Evolutionary conservation across 768 basidiomycete species (phyloP), one percentile per base, ranked within the genome.

Genomic region (Infundibulicybe gibba): DNA sequence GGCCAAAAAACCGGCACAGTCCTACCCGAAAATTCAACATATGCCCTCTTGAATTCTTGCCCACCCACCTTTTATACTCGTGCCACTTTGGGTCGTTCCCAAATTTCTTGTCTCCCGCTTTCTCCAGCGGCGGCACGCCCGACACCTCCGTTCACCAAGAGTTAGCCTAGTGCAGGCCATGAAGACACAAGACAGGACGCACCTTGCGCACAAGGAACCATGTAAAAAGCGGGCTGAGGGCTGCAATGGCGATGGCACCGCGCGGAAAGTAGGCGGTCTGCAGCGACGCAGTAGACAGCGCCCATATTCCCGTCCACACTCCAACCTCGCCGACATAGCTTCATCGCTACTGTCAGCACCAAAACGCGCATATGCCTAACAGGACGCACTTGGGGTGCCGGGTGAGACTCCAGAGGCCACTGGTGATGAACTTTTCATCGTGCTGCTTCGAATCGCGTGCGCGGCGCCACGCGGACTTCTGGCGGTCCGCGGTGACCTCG

Each of bases 281-380:
- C 32, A 85, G 67, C 2, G 77, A 70, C 3, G 70, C 52, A 1
- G 75, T 67, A 1, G 82, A 77, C 14, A 86, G 61, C 3, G 75
- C 68, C 72, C 79, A 86, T 12, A 88, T 79, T 1, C 81, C 83
- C 1, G 73, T 71, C 81, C 85, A 86, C 35, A 89, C 69, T 5
- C 82, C 79, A 3, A 87, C 72, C 66, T 90, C 86, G 14, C 80
- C 83, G 32, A 85, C 74, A 57, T 88, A 87, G 64, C 86, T 87
- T 14, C 10, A 19, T 6, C 10, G 15, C 4, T 38, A 10, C 35
- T 4, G 10, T 3, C 35, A 4, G 35, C 35, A 19, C 10, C 6
- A 25, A 10, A 6, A 38, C 10, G 35, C 33, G 15, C n/a, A 17
- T 44, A 32, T 17, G 13, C 17, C 5, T 12, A 17, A 10, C 5